Percentiles rank a stretch among this genome's conserved stretches.
These are phyloP conservation scores for Cochlearia excelsa DNA, from an alignment of 345 rosid species.

Conservation along the genomic window DNA sequence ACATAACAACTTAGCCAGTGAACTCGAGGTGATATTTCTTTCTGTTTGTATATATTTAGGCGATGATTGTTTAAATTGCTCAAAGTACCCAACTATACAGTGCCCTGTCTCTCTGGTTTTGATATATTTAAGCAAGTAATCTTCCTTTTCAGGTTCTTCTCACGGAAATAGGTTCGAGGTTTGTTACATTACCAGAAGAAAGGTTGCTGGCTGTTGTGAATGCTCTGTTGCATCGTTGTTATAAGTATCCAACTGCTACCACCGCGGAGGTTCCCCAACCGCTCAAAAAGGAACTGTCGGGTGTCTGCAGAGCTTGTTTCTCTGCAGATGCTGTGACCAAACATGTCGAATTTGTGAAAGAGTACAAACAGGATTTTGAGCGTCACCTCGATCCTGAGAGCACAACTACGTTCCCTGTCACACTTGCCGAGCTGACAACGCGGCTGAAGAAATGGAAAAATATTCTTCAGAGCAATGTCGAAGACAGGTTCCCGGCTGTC, in stretches of 20 bases:
- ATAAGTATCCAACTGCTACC: slow-evolving; percentile 96
- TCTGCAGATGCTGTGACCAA: slow-evolving; percentile 96
- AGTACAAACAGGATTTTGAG: slow-evolving; percentile 96
- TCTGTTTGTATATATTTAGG: not conserved
- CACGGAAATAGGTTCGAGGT: slow-evolving; percentile 95
- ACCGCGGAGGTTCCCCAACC: slow-evolving; percentile 98
- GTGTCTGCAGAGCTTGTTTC: slow-evolving; percentile 98
- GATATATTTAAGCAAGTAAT: slow-evolving; percentile 18
- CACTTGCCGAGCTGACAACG: slow-evolving; percentile 86
- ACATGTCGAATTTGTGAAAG: slow-evolving; percentile 97
- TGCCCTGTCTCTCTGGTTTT: slow-evolving; percentile 17
- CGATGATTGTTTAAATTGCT: slow-evolving; percentile 2
- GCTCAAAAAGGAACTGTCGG: slow-evolving; percentile 97
- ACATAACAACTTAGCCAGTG: slow-evolving; percentile 91
- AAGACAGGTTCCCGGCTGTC: slow-evolving; percentile 94
- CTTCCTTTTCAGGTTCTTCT: slow-evolving; percentile 65
- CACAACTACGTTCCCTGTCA: slow-evolving; percentile 79
- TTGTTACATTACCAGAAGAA: slow-evolving; percentile 95
- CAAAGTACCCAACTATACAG: not conserved
- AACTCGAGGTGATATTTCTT: slow-evolving; percentile 70
- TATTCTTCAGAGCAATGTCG: slow-evolving; percentile 95
- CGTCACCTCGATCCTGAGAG: slow-evolving; percentile 98
- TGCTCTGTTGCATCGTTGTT: slow-evolving; percentile 95
- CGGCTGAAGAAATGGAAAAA: slow-evolving; percentile 96
- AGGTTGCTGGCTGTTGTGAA: slow-evolving; percentile 96